Percentiles rank a stretch among this genome's conserved stretches.
Evolutionary conservation across 2,329 filamentous ascomycete species (phyloP).

Genomic region (Microdochium paspali): DNA sequence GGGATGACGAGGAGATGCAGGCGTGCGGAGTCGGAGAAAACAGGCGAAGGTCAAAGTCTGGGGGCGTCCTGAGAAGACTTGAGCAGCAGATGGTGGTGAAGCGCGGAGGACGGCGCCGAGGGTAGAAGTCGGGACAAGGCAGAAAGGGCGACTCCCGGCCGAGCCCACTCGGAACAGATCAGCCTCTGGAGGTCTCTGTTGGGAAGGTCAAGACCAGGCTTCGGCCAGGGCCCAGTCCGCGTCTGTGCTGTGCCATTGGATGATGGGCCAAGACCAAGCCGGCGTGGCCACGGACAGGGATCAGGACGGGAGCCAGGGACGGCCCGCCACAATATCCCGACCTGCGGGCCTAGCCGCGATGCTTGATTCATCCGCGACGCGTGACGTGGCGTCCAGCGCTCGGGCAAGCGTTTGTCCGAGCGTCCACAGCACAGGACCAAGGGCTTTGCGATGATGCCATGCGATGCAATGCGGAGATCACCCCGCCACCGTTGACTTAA

Average conservation of each 20-base stretch:
- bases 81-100: not conserved
- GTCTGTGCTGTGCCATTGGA: too few species aligned
- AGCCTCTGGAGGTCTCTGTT: not conserved
- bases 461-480: too few species aligned
- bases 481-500: not conserved
- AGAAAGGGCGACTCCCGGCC: not conserved
- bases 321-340: too few species aligned
- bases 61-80: not conserved
- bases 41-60: not conserved
- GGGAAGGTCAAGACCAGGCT: not conserved
- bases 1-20: not conserved
- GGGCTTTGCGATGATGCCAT: too few species aligned
- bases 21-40: not conserved
- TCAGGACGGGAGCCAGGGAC: not conserved
- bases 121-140: not conserved
- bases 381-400: too few species aligned
- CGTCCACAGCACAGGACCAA: too few species aligned
- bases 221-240: too few species aligned
- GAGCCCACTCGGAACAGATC: not conserved
- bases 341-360: too few species aligned
- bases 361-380: too few species aligned
- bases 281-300: not conserved
- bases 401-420: too few species aligned
- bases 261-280: not conserved
- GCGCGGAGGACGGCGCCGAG: not conserved